Conservation (phyloP, 768 basidiomycete species). For the Kwoniella newhampshirensis region DNA sequence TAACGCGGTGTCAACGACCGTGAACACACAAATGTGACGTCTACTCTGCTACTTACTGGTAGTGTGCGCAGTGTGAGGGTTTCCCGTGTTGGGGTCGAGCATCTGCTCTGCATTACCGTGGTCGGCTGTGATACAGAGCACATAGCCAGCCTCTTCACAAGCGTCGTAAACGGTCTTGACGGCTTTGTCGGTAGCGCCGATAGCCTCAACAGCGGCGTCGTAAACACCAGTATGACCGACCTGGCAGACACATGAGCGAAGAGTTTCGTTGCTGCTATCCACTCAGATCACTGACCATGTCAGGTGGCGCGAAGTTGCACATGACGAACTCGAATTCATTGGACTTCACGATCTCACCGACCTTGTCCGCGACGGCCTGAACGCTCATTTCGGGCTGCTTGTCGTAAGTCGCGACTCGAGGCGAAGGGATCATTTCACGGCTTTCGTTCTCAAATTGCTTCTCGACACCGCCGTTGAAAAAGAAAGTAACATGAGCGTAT, state of each 20-base stretch:
- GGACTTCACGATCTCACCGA: constrained; percentile 75
- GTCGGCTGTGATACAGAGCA: constrained; percentile 84
- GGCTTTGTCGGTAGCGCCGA: constrained; percentile 82
- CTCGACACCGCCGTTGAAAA: constrained; percentile 96
- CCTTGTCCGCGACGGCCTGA: constrained; percentile 82
- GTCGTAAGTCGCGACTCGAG: constrained; percentile 93
- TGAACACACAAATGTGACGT: constrained; percentile 1
- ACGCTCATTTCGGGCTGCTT: constrained; percentile 86
- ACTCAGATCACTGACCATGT: constrained; percentile 67
- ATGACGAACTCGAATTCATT: constrained; percentile 82
- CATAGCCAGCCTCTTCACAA: constrained; percentile 78
- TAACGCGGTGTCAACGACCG: constrained; percentile 58
- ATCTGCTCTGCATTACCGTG: constrained; percentile 97
- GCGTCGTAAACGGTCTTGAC: constrained; percentile 85
- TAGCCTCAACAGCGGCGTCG: constrained; percentile 86
- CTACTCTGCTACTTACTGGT: constrained; percentile 38
- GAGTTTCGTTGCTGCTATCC: not conserved
- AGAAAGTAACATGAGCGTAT: constrained; percentile 96
- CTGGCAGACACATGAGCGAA: constrained; percentile 50
- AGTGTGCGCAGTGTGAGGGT: constrained; percentile 68
- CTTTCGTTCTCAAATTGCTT: constrained; percentile 83
- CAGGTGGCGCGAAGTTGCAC: constrained; percentile 97
- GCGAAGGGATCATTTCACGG: constrained; percentile 83
- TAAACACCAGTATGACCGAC: constrained; percentile 90
- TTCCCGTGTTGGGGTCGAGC: constrained; percentile 76